Conservation (phyloP, 768 basidiomycete species). For the Lactarius psammicola region DNA sequence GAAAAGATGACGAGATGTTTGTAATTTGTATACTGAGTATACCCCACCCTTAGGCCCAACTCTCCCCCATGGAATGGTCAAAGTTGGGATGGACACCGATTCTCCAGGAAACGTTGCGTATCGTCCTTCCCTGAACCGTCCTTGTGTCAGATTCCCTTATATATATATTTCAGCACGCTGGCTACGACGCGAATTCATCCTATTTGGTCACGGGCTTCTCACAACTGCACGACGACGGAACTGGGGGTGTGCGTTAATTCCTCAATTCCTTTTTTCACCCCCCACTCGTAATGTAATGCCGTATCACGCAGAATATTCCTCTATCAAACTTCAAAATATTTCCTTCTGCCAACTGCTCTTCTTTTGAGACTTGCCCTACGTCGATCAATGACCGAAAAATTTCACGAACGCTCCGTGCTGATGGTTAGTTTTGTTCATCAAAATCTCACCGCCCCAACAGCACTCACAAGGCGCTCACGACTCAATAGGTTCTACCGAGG, state of each 20-base stretch:
- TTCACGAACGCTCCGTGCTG: conserved; percentile 45
- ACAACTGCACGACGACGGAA: conserved; percentile 61
- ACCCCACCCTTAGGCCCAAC: conserved; percentile 51
- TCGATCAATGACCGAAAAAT: conserved; percentile 47
- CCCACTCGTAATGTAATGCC: background rate
- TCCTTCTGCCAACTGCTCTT: conserved; percentile 49
- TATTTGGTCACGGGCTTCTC: conserved; percentile 55
- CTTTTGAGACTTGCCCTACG: conserved; percentile 54
- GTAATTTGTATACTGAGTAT: background rate
- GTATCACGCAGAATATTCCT: conserved; percentile 43
- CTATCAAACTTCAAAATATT: conserved; percentile 64
- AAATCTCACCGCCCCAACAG: background rate
- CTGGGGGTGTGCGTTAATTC: conserved; percentile 48
- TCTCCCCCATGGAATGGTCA: conserved; percentile 68
- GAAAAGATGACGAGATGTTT: background rate
- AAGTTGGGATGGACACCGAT: conserved; percentile 65
- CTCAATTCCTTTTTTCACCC: background rate
- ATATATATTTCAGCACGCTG: conserved; percentile 36
- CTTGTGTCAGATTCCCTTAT: background rate
- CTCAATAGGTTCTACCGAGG: conserved; percentile 51
- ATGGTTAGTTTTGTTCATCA: conserved; percentile 41
- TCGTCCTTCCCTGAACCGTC: conserved; percentile 35
- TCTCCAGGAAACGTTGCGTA: conserved; percentile 54
- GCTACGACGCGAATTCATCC: conserved; percentile 39
- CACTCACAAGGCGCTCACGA: background rate